These are phyloP conservation scores for Conticribra guillardii DNA, from an alignment of 108 stramenopile species.

Conservation along the genomic window DNA sequence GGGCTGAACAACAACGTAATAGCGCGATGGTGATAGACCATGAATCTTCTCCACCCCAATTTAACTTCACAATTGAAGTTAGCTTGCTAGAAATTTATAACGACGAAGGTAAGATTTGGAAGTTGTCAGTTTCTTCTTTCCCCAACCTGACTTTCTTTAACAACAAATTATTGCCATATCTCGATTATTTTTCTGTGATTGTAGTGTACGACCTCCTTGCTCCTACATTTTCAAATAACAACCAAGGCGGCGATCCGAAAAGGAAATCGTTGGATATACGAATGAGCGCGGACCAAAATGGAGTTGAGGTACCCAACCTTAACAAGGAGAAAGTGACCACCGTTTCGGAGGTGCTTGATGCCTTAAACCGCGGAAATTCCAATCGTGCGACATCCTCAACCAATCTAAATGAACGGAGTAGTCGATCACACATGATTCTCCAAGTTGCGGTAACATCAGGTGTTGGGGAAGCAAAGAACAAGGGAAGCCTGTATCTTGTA, in stretches of 20 bases:
- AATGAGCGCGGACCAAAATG: constrained; percentile 63
- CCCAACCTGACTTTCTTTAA: neutral
- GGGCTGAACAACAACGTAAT: constrained; percentile 64
- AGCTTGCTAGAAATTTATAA: constrained; percentile 92
- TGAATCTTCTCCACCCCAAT: constrained; percentile 32
- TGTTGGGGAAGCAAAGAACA: constrained; percentile 70
- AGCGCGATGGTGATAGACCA: constrained; percentile 31
- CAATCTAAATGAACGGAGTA: constrained; percentile 96
- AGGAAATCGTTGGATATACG: constrained; percentile 81
- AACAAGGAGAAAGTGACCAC: constrained; percentile 80
- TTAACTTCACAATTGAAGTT: constrained; percentile 63
- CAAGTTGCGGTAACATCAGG: constrained; percentile 86
- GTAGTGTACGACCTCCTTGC: constrained; percentile 81
- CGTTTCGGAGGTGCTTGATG: constrained; percentile 83
- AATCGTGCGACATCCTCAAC: constrained; percentile 94
- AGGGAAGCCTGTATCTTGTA: constrained; percentile 91
- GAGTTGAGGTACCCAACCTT: constrained; percentile 95
- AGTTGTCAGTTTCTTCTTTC: neutral
- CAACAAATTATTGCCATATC: neutral
- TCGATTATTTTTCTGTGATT: neutral
- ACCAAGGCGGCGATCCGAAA: constrained; percentile 35
- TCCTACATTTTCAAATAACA: constrained; percentile 25
- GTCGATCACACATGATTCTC: constrained; percentile 96
- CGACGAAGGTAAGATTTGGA: constrained; percentile 60
- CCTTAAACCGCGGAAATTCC: constrained; percentile 86